A percentile compares a stretch with the other conserved stretches of the same genome.
These are phyloP conservation scores for Neurospora crassa DNA, from an alignment of 2,329 filamentous ascomycete species.

Conservation along the genomic window DNA sequence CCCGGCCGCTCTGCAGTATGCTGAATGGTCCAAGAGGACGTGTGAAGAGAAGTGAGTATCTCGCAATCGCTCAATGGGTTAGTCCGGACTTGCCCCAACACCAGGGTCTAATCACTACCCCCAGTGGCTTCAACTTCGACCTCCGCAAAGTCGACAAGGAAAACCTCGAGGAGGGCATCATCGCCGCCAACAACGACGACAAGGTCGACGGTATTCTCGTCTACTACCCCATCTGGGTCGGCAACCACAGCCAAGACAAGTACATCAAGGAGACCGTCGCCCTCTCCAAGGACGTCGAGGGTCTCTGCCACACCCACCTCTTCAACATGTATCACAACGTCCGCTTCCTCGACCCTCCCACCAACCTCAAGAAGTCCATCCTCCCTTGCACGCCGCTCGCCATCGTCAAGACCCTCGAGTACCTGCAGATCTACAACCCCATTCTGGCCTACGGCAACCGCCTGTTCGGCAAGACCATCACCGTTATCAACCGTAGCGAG, in stretches of 20 bases:
- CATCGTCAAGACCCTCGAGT: conserved; percentile 93
- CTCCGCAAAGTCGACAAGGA: conserved; percentile 79
- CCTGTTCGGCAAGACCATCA: conserved; percentile 87
- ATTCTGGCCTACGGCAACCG: conserved; percentile 89
- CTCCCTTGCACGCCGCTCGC: conserved; percentile 93
- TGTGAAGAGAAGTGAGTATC: conserved; percentile 81
- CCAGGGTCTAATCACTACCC: conserved; percentile 5
- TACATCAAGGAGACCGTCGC: conserved; percentile 94
- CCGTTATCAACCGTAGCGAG: conserved; percentile 92
- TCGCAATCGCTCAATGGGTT: not conserved
- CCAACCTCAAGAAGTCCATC: conserved; percentile 77
- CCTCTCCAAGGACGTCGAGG: conserved; percentile 88
- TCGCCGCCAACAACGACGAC: conserved; percentile 71
- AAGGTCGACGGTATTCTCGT: conserved; percentile 84
- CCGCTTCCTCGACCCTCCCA: conserved; percentile 75
- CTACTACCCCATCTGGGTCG: conserved; percentile 91
- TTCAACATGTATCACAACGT: conserved; percentile 99
- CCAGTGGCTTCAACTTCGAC: conserved; percentile 80
- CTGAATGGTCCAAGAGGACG: conserved; percentile 95
- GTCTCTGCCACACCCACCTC: conserved; percentile 84
- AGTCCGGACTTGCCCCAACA: not conserved
- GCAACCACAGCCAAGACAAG: conserved; percentile 75
- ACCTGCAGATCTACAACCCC: conserved; percentile 92
- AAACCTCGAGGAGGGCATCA: conserved; percentile 78
- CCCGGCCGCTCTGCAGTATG: conserved; percentile 85